phyloP scores from a whole-genome alignment of 805 yeast genomes.

The Candida chauliodis region DNA sequence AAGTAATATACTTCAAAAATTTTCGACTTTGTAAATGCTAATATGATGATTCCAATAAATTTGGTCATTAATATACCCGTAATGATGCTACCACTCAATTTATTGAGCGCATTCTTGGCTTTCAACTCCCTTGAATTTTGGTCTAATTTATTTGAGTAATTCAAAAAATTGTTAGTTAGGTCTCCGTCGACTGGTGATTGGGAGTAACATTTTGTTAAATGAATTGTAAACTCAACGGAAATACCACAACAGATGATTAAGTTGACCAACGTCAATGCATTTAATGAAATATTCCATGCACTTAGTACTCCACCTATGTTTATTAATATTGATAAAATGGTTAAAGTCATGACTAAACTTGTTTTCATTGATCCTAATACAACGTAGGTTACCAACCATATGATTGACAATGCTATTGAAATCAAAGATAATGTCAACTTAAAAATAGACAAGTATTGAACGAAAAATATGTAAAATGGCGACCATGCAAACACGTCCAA shows the following conservation, averaged over 20 bases:
- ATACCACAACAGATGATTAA: slow-evolving; percentile 89
- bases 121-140: slow-evolving; percentile 16
- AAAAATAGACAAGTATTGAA: slow-evolving; percentile 73
- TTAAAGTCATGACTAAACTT: slow-evolving; percentile 51
- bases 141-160: slow-evolving; percentile 1
- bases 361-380: slow-evolving; percentile 66
- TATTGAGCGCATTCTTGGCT: slow-evolving; percentile 59
- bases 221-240: slow-evolving; percentile 91
- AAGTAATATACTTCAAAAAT: slow-evolving; percentile 91
- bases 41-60: slow-evolving; percentile 78
- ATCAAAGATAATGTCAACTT: slow-evolving; percentile 54
- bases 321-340: slow-evolving; percentile 61
- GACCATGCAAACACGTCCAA: slow-evolving; percentile 81
- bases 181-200: slow-evolving; percentile 23
- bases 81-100: slow-evolving; percentile 87
- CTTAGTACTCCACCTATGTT: slow-evolving; percentile 82
- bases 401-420: slow-evolving; percentile 47
- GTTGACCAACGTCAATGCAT: slow-evolving; percentile 88
- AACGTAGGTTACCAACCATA: slow-evolving; percentile 50
- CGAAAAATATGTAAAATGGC: slow-evolving; percentile 89
- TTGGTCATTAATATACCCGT: slow-evolving; percentile 91
- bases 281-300: slow-evolving; percentile 68
- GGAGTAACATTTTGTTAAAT: slow-evolving; percentile 76
- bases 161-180: slow-evolving; percentile 16
- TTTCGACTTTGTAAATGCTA: slow-evolving; percentile 82